Evolutionary conservation across 768 basidiomycete species (phyloP).

Genomic region (Tricholoma matsutake): DNA sequence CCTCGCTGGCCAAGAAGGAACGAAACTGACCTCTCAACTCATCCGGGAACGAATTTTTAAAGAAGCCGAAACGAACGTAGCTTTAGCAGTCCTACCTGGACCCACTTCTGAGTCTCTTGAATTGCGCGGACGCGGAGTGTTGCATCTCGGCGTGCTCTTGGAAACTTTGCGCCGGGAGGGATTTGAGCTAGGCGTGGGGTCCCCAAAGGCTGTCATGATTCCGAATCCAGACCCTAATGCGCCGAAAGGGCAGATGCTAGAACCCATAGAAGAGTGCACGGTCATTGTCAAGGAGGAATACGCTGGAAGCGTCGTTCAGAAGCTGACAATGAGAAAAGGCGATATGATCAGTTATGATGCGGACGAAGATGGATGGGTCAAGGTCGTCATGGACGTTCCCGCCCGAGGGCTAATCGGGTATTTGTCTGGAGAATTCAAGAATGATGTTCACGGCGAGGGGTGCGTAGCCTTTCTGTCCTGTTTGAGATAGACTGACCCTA

Average conservation of each 20-base stretch:
- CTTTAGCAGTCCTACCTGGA: constrained; percentile 45
- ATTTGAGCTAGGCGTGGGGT: constrained; percentile 44
- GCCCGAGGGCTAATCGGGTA: constrained; percentile 49
- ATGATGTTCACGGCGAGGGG: constrained; percentile 51
- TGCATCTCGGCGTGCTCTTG: constrained; percentile 49
- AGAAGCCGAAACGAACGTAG: constrained; percentile 51
- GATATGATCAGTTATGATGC: constrained; percentile 45
- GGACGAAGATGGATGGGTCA: constrained; percentile 46
- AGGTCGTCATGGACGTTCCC: constrained; percentile 47
- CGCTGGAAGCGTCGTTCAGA: constrained; percentile 46
- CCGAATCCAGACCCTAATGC: constrained; percentile 34
- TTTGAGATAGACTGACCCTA: background rate
- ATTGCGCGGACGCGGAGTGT: constrained; percentile 45
- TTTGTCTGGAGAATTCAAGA: constrained; percentile 51
- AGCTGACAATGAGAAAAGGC: constrained; percentile 48
- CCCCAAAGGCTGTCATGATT: constrained; percentile 50
- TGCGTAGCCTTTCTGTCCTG: constrained; percentile 12
- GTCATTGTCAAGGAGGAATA: constrained; percentile 45
- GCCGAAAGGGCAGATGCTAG: constrained; percentile 33
- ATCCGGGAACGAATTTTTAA: constrained; percentile 47
- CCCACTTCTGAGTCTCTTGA: constrained; percentile 49
- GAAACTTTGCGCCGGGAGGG: constrained; percentile 49
- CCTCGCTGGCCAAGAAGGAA: constrained; percentile 43
- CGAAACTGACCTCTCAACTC: constrained; percentile 47
- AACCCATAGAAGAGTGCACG: constrained; percentile 46